Conservation (phyloP, 805 yeast species). For the Saccharomycopsis sp. region DNA sequence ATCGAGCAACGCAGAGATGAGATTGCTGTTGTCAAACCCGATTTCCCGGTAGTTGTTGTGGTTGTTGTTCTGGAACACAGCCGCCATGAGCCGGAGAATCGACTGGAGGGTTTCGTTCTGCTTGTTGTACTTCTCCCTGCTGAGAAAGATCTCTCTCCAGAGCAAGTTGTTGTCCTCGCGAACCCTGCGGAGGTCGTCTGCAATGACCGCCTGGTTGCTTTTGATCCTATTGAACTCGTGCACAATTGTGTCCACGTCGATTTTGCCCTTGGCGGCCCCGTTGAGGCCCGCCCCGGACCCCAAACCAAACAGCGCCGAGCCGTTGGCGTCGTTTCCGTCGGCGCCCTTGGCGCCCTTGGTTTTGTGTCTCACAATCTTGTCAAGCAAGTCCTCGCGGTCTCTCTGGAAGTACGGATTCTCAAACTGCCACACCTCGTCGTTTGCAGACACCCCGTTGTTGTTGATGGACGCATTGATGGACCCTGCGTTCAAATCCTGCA, state of each 20-base stretch:
- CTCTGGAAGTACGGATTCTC: constrained; percentile 71
- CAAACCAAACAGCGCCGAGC: constrained; percentile 3
- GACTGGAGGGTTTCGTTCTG: constrained; percentile 87
- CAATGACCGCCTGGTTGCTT: constrained; percentile 69
- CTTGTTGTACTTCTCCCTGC: constrained; percentile 76
- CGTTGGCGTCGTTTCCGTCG: constrained; percentile 7
- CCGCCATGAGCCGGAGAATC: constrained; percentile 79
- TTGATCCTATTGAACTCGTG: constrained; percentile 71
- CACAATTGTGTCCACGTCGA: constrained; percentile 46
- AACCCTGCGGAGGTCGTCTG: constrained; percentile 78
- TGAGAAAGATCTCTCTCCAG: constrained; percentile 83
- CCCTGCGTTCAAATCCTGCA: constrained; percentile 84
- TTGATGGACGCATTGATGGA: constrained; percentile 34
- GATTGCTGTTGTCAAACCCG: constrained; percentile 10
- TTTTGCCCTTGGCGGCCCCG: constrained; percentile 25
- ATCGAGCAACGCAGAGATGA: constrained; percentile 13
- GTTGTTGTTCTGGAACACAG: constrained; percentile 34
- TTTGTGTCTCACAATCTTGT: constrained; percentile 67
- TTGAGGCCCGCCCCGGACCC: neutral
- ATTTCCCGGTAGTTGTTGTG: constrained; percentile 11
- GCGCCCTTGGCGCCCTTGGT: constrained; percentile 21
- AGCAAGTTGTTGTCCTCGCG: constrained; percentile 81
- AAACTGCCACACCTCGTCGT: constrained; percentile 86
- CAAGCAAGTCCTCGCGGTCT: constrained; percentile 79
- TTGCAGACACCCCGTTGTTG: constrained; percentile 29